Percentiles rank a stretch among this genome's conserved stretches.
Evolutionary conservation across 768 basidiomycete genomes (phyloP).

Genomic region (Tricholoma furcatifolium): DNA sequence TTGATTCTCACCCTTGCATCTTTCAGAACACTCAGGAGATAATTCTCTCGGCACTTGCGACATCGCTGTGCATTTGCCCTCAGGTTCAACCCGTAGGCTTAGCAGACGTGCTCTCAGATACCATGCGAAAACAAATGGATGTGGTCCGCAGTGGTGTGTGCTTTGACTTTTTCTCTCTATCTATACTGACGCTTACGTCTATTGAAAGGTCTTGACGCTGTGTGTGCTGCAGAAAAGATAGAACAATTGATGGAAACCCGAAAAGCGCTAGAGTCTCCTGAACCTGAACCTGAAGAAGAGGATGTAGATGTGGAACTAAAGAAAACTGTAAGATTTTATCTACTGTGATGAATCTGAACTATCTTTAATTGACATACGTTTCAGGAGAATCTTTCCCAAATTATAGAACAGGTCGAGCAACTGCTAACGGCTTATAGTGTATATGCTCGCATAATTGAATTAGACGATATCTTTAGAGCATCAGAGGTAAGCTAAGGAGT

Average conservation of each 20-base stretch:
- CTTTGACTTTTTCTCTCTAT: too few relatives aligned
- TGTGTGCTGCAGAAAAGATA: neutral
- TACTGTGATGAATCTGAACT: neutral
- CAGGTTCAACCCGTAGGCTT: slow-evolving; percentile 26
- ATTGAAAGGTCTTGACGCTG: slow-evolving; percentile 5
- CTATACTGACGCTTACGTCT: neutral
- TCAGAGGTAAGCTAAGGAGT: neutral
- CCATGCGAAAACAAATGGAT: slow-evolving; percentile 11
- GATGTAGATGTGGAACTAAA: neutral
- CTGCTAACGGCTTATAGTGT: slow-evolving; percentile 17
- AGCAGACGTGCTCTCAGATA: slow-evolving; percentile 18
- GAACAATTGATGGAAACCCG: slow-evolving; percentile 4
- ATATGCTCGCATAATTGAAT: slow-evolving; percentile 14
- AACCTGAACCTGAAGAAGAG: neutral
- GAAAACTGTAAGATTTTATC: neutral
- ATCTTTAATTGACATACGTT: neutral
- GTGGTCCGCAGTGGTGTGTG: slow-evolving; percentile 10
- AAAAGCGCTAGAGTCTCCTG: neutral
- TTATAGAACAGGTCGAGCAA: slow-evolving; percentile 13
- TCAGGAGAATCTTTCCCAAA: slow-evolving; percentile 1
- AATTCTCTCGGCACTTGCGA: slow-evolving; percentile 23
- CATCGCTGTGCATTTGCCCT: slow-evolving; percentile 23
- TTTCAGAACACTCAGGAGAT: slow-evolving; percentile 28
- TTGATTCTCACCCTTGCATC: slow-evolving; percentile 14
- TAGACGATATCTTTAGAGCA: slow-evolving; percentile 8